Evolutionary conservation across 129 eudicot genomes (phyloP).

Genomic region (Ambrosia artemisiifolia): DNA sequence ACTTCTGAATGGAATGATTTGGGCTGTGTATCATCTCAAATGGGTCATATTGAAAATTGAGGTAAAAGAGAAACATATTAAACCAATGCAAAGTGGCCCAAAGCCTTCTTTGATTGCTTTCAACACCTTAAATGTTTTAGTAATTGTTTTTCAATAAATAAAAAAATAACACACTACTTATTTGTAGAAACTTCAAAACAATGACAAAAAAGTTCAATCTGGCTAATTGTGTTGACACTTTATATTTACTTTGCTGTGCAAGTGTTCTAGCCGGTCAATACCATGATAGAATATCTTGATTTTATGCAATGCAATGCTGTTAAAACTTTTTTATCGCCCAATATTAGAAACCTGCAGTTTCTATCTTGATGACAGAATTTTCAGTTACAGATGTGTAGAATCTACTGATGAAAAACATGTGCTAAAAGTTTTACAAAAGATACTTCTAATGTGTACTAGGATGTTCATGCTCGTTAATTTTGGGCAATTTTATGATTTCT

Average conservation of each 20-base stretch:
- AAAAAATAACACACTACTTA: background rate
- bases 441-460: background rate
- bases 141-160: background rate
- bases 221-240: background rate
- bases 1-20: background rate
- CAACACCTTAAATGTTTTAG: background rate
- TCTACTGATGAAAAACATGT: background rate
- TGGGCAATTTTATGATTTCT: background rate
- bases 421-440: background rate
- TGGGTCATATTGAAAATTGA: background rate
- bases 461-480: background rate
- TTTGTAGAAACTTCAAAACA: background rate
- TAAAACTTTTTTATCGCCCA: background rate
- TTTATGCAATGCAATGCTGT: background rate
- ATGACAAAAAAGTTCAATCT: background rate
- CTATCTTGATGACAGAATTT: background rate
- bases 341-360: background rate
- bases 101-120: background rate
- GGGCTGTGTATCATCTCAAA: background rate
- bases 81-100: background rate
- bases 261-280: background rate
- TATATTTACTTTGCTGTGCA: background rate
- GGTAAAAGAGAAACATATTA: background rate
- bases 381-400: conserved; percentile 9
- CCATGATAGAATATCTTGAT: background rate